These are phyloP conservation scores for Gastrolobium villosum DNA, from an alignment of 306 rosid genomes.

Conservation along the genomic window DNA sequence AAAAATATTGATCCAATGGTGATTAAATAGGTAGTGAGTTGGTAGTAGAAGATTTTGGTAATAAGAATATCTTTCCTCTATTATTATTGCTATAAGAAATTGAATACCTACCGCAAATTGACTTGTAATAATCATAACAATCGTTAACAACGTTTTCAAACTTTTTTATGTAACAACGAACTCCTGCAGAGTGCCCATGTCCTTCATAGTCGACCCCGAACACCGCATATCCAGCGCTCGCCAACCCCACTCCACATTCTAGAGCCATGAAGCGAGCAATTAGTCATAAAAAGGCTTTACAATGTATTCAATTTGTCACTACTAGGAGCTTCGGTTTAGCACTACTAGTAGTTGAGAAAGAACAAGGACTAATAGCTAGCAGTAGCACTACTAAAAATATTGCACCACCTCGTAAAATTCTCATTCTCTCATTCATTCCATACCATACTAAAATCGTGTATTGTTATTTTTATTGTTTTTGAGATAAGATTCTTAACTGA, in stretches of 20 bases:
- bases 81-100: background rate
- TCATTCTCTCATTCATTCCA: too few relatives aligned
- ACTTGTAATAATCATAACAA: constrained; percentile 66
- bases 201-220: constrained; percentile 89
- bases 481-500: too few relatives aligned
- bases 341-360: too few relatives aligned
- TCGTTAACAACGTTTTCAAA: constrained; percentile 75
- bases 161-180: constrained; percentile 77
- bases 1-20: too few relatives aligned
- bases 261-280: background rate
- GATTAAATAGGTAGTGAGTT: too few relatives aligned
- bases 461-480: too few relatives aligned
- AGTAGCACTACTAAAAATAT: too few relatives aligned
- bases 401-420: too few relatives aligned
- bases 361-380: too few relatives aligned
- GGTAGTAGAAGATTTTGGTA: too few relatives aligned
- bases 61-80: too few relatives aligned
- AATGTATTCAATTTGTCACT: background rate
- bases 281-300: background rate
- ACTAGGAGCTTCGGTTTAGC: background rate
- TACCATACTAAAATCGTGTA: too few relatives aligned
- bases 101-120: constrained; percentile 63
- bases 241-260: constrained; percentile 76
- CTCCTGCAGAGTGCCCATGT: constrained; percentile 83
- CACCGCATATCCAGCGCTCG: constrained; percentile 75